These are phyloP conservation scores for Amylocarpus encephaloides DNA, from an alignment of 2,329 filamentous ascomycete genomes.

Conservation along the genomic window DNA sequence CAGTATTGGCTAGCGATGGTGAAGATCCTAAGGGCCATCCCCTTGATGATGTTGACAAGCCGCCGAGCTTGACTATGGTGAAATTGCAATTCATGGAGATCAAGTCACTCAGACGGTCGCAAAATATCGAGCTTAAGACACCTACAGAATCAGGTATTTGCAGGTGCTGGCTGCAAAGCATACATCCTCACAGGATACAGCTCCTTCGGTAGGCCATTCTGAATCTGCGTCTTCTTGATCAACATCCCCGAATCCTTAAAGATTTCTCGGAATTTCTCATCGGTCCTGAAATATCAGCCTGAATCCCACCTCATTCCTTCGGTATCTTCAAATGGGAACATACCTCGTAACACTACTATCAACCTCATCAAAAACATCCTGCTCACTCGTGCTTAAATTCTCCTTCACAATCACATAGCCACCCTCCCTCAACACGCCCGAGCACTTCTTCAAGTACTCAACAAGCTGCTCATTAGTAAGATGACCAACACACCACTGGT, in stretches of 20 bases:
- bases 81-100: too few relatives aligned
- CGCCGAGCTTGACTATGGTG: too few relatives aligned
- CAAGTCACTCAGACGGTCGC: not conserved
- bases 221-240: conserved; percentile 64
- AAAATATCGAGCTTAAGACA: not conserved
- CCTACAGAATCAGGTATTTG: not conserved
- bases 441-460: conserved; percentile 58
- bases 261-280: conserved; percentile 62
- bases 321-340: conserved; percentile 2
- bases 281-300: conserved; percentile 57
- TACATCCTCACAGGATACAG: conserved; percentile 74
- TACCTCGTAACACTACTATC: conserved; percentile 73
- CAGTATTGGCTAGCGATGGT: too few relatives aligned
- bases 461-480: conserved; percentile 69
- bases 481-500: conserved; percentile 85
- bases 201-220: conserved; percentile 56
- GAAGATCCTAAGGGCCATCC: too few relatives aligned
- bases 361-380: conserved; percentile 66
- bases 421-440: conserved; percentile 42
- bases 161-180: conserved; percentile 44
- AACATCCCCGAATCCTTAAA: conserved; percentile 64
- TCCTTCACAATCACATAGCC: conserved; percentile 72
- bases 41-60: too few relatives aligned
- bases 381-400: conserved; percentile 52
- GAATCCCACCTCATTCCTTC: too few relatives aligned